Evolutionary conservation across 352 stramenopile genomes (phyloP).

Genomic region (Pythium rishiriense): DNA sequence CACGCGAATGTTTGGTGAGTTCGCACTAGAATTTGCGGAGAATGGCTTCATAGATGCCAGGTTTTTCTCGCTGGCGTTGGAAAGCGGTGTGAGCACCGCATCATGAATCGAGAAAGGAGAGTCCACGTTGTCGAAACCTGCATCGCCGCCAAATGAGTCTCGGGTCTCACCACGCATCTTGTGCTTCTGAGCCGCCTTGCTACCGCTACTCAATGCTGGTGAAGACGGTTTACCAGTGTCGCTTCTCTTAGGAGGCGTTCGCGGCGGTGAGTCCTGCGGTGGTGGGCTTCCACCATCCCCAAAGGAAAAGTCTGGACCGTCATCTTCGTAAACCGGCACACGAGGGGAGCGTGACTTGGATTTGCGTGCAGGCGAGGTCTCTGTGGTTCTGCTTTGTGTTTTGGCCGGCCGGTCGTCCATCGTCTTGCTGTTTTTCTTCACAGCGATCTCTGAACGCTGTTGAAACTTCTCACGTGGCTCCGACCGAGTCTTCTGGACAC

Average conservation of each 20-base stretch:
- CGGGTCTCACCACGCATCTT: conserved; percentile 24
- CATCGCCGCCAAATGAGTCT: conserved; percentile 35
- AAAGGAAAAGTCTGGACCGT: conserved; percentile 17
- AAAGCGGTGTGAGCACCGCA: conserved; percentile 61
- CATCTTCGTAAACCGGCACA: conserved; percentile 4
- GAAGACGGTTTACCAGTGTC: background rate
- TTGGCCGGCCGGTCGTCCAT: conserved; percentile 6
- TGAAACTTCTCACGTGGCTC: background rate
- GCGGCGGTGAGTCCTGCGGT: background rate
- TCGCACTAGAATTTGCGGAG: conserved; percentile 27
- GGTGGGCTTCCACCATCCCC: conserved; percentile 8
- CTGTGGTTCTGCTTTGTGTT: background rate
- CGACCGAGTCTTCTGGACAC: conserved; percentile 1
- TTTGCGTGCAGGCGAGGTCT: conserved; percentile 3
- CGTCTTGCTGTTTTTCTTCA: conserved; percentile 9
- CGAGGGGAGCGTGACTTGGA: conserved; percentile 3
- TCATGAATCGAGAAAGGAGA: conserved; percentile 70
- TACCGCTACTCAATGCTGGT: conserved; percentile 17
- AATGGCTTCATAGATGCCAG: conserved; percentile 58
- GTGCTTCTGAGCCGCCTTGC: conserved; percentile 27
- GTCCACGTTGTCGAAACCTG: conserved; percentile 36
- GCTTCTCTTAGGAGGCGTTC: conserved; percentile 16
- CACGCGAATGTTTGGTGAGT: conserved; percentile 53
- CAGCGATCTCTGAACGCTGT: background rate
- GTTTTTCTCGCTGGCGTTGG: conserved; percentile 68